These are phyloP conservation scores for Maudiozyma serrabonitensis DNA, from an alignment of 805 yeast species.

Conservation along the genomic window DNA sequence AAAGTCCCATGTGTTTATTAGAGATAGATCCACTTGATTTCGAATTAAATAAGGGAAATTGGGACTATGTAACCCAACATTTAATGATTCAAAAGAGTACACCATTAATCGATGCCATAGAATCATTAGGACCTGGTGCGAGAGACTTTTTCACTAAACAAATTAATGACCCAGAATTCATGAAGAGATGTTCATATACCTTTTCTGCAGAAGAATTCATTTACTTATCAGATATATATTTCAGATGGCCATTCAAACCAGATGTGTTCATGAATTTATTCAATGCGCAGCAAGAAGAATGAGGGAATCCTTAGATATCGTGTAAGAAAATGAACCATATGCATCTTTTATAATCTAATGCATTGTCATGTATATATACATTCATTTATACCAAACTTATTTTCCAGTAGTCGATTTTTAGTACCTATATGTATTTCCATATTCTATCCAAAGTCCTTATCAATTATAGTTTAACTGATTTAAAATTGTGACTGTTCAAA, in stretches of 20 bases:
- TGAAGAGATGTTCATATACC: slow-evolving; percentile 37
- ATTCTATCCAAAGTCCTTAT: too few species aligned
- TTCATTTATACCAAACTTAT: too few species aligned
- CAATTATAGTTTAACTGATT: too few species aligned
- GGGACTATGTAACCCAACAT: slow-evolving; percentile 60
- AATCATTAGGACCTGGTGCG: slow-evolving; percentile 76
- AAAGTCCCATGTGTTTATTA: slow-evolving; percentile 40
- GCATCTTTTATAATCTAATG: too few species aligned
- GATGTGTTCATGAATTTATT: slow-evolving; percentile 35
- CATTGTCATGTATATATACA: too few species aligned
- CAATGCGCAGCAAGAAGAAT: slow-evolving; percentile 24
- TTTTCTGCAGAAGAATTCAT: slow-evolving; percentile 49
- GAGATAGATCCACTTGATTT: slow-evolving; percentile 44
- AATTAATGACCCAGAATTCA: slow-evolving; percentile 30
- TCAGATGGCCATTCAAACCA: slow-evolving; percentile 84
- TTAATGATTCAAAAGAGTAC: slow-evolving; percentile 41
- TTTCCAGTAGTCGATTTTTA: too few species aligned
- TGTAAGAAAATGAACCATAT: too few species aligned
- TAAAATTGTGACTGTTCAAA: too few species aligned
- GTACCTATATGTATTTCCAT: too few species aligned
- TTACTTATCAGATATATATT: slow-evolving; percentile 42
- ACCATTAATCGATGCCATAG: slow-evolving; percentile 38
- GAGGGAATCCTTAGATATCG: neutral
- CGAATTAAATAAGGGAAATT: slow-evolving; percentile 41
- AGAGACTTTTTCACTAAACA: slow-evolving; percentile 35